Conservation (phyloP, 306 rosid genomes). For the Pterocarpus santalinus region DNA sequence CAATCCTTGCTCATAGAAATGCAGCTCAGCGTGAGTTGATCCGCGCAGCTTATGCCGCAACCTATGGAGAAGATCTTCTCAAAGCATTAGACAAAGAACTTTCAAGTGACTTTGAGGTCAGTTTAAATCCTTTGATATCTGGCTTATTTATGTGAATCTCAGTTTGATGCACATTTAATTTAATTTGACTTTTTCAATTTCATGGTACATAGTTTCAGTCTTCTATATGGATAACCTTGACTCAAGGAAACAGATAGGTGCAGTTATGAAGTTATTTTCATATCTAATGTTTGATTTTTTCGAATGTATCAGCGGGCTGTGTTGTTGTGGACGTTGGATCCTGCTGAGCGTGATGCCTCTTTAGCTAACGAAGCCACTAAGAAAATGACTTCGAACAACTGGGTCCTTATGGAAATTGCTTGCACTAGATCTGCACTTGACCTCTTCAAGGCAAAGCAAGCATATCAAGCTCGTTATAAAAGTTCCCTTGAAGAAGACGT, state of each 20-base stretch:
- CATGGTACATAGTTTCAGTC: conserved; percentile 3
- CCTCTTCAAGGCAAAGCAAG: conserved; percentile 62
- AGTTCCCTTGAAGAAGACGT: conserved; percentile 79
- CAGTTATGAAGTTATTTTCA: conserved; percentile 12
- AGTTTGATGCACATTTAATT: background rate
- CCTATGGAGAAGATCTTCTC: conserved; percentile 71
- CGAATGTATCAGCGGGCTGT: conserved; percentile 48
- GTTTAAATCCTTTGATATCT: conserved; percentile 32
- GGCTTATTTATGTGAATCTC: conserved; percentile 14
- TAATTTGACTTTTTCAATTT: background rate
- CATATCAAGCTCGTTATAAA: conserved; percentile 70
- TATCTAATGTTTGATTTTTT: conserved; percentile 34
- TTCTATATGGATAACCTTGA: conserved; percentile 29
- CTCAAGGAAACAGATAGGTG: conserved; percentile 20
- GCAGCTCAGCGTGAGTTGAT: conserved; percentile 64
- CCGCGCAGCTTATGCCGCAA: conserved; percentile 59
- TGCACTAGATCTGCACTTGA: conserved; percentile 71
- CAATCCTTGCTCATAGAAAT: conserved; percentile 72
- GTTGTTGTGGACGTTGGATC: conserved; percentile 63
- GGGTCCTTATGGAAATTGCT: conserved; percentile 68
- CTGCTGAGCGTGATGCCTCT: conserved; percentile 79
- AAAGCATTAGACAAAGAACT: conserved; percentile 72
- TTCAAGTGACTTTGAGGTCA: conserved; percentile 74
- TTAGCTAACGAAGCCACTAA: conserved; percentile 66
- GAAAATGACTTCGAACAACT: conserved; percentile 53